Conservation (phyloP, 306 rosid genomes). For the Vigna angularis region DNA sequence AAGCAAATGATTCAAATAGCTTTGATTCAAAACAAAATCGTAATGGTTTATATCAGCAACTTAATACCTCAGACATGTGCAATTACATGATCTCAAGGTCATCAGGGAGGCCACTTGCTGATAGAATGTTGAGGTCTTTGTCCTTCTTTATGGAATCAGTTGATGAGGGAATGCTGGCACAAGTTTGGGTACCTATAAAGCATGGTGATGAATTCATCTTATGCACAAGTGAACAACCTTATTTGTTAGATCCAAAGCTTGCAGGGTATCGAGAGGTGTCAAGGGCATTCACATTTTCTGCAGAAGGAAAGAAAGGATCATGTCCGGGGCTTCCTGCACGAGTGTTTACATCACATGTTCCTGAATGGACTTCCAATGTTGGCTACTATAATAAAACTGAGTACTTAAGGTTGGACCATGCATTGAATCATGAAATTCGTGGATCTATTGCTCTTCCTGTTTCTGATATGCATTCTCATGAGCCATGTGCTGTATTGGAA, state of each 20-base stretch:
- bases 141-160: constrained; percentile 83
- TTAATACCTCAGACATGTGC: constrained; percentile 41
- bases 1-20: constrained; percentile 47
- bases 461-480: constrained; percentile 51
- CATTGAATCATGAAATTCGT: constrained; percentile 71
- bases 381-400: constrained; percentile 74
- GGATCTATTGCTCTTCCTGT: constrained; percentile 92
- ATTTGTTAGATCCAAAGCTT: constrained; percentile 82
- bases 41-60: constrained; percentile 46
- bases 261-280: constrained; percentile 96
- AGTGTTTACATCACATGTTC: constrained; percentile 76
- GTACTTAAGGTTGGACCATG: constrained; percentile 82
- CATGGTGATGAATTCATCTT: constrained; percentile 69
- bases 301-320: constrained; percentile 61
- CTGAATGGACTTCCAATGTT: constrained; percentile 97
- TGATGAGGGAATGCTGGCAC: constrained; percentile 87
- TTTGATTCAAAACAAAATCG: constrained; percentile 41
- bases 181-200: constrained; percentile 91
- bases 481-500: constrained; percentile 86
- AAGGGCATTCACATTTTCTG: constrained; percentile 70
- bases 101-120: constrained; percentile 71
- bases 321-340: constrained; percentile 90
- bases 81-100: constrained; percentile 56
- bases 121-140: constrained; percentile 87
- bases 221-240: constrained; percentile 95